phyloP scores from a whole-genome alignment of 2,329 filamentous ascomycete genomes.

The Sporothrix variecibatus region DNA sequence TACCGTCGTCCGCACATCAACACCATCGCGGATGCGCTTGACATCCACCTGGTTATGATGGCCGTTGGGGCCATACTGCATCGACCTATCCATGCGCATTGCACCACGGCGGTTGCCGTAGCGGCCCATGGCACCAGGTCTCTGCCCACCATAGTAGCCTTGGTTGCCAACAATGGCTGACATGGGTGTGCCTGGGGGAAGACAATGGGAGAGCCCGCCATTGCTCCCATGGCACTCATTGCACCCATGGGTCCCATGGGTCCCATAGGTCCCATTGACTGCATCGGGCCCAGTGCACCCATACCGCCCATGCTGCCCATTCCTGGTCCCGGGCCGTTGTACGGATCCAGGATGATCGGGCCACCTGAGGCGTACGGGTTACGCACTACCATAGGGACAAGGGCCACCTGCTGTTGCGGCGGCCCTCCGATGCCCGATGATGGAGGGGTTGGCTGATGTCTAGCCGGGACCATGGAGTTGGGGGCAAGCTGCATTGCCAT shows the following conservation, averaged over 20 bases:
- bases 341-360: constrained; percentile 41
- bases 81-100: constrained; percentile 47
- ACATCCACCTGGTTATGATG: constrained; percentile 66
- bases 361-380: constrained; percentile 37
- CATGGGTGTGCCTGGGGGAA: constrained; percentile 19
- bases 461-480: constrained; percentile 15
- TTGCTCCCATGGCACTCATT: constrained; percentile 31
- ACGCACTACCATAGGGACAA: constrained; percentile 43
- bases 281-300: constrained; percentile 36
- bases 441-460: constrained; percentile 28
- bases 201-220: constrained; percentile 32
- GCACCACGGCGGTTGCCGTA: constrained; percentile 52
- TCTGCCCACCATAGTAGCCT: constrained; percentile 46
- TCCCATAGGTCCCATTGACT: not conserved
- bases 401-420: constrained; percentile 39
- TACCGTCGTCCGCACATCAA: constrained; percentile 75
- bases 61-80: constrained; percentile 50
- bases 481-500: not conserved
- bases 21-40: constrained; percentile 61
- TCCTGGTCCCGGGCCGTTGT: constrained; percentile 34
- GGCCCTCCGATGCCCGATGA: constrained; percentile 35
- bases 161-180: constrained; percentile 17
- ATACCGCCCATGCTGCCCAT: constrained; percentile 61
- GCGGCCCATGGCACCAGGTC: constrained; percentile 40
- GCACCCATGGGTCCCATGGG: not conserved